Percentiles rank a stretch among this genome's conserved stretches.
phyloP scores from a whole-genome alignment of 1,284 basidiomycete species.

The Cutaneotrichosporon spelunceum region DNA sequence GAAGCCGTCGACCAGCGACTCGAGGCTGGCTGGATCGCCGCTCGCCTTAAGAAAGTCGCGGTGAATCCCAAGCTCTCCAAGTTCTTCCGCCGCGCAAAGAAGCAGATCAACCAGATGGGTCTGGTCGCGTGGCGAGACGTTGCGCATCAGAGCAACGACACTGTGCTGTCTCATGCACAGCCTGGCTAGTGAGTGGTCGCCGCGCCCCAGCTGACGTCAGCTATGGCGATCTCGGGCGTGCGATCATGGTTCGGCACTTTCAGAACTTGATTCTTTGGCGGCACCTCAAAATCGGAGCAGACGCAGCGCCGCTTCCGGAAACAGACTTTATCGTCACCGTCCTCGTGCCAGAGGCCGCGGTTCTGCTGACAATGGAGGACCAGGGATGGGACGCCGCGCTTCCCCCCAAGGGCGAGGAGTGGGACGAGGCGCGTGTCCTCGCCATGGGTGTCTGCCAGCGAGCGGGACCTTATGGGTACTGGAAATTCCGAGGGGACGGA shows the following conservation, averaged over 20 bases:
- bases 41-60: slow-evolving; percentile 29
- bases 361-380: slow-evolving; percentile 44
- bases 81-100: slow-evolving; percentile 23
- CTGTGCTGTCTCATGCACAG: slow-evolving; percentile 15
- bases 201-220: slow-evolving; percentile 25
- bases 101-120: slow-evolving; percentile 28
- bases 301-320: slow-evolving; percentile 28
- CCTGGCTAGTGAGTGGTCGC: slow-evolving; percentile 45
- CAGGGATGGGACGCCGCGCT: slow-evolving; percentile 14
- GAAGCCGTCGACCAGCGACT: slow-evolving; percentile 27
- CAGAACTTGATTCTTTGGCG: slow-evolving; percentile 33
- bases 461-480: slow-evolving; percentile 36
- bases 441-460: slow-evolving; percentile 28
- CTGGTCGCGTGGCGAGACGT: slow-evolving; percentile 27
- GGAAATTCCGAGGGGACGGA: slow-evolving; percentile 28
- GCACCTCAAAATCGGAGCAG: slow-evolving; percentile 16
- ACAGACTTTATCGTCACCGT: slow-evolving; percentile 41
- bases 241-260: slow-evolving; percentile 36
- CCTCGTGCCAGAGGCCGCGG: slow-evolving; percentile 44
- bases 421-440: slow-evolving; percentile 15
- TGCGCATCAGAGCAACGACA: slow-evolving; percentile 22
- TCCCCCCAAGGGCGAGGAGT: slow-evolving; percentile 16
- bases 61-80: slow-evolving; percentile 24
- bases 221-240: slow-evolving; percentile 42
- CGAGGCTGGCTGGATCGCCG: slow-evolving; percentile 30